Conservation (phyloP, 2,329 filamentous ascomycete species). For the Aspergillus pseudonomiae region DNA sequence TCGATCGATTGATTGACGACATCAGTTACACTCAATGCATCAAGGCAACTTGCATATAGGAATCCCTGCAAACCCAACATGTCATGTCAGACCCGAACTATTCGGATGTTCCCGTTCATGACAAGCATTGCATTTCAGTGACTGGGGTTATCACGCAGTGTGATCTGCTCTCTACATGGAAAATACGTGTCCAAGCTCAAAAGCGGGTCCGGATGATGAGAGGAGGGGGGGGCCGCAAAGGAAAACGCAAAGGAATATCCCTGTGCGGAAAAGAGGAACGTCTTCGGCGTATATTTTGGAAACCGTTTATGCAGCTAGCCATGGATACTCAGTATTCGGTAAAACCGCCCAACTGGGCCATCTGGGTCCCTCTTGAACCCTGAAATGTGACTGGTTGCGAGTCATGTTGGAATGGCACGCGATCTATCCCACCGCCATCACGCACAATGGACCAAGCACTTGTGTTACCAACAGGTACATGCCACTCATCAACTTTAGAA, state of each 20-base stretch:
- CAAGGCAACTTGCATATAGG: constrained; percentile 19
- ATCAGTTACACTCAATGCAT: constrained; percentile 22
- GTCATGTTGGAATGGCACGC: constrained; percentile 8
- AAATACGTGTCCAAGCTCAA: not conserved
- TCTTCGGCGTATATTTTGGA: constrained; percentile 12
- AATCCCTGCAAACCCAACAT: constrained; percentile 23
- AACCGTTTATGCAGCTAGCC: constrained; percentile 20
- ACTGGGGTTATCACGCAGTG: constrained; percentile 13
- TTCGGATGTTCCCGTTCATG: constrained; percentile 30
- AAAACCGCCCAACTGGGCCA: not conserved
- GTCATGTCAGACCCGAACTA: constrained; percentile 23
- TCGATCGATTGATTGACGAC: constrained; percentile 24
- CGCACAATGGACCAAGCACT: constrained; percentile 4
- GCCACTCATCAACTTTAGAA: constrained; percentile 2
- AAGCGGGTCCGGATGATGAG: constrained; percentile 1
- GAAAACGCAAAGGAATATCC: not conserved
- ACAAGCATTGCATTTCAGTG: constrained; percentile 24
- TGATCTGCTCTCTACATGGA: constrained; percentile 13
- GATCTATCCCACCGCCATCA: constrained; percentile 16
- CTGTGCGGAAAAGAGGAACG: not conserved
- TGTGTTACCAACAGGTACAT: not conserved
- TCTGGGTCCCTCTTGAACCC: constrained; percentile 2
- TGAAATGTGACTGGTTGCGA: constrained; percentile 22
- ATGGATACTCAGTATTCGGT: constrained; percentile 15
- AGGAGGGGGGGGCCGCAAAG: not conserved